These are phyloP conservation scores for Fusarium luffae DNA, from an alignment of 2,329 filamentous ascomycete genomes.

Conservation along the genomic window DNA sequence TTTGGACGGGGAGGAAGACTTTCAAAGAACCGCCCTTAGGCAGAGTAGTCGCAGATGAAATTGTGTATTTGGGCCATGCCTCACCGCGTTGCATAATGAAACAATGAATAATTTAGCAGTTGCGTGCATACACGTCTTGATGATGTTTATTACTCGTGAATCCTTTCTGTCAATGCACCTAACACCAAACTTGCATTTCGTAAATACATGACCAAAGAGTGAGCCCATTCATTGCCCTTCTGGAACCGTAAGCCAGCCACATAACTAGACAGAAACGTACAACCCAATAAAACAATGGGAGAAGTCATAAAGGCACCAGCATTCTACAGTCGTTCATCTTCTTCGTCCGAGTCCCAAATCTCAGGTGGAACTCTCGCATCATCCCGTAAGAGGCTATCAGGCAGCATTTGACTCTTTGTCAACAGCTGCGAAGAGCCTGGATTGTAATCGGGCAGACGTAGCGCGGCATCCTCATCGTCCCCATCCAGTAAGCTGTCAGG, in stretches of 20 bases:
- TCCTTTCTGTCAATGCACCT: not conserved
- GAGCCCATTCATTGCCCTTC: not conserved
- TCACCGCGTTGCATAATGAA: not conserved
- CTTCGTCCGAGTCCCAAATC: slow-evolving; percentile 54
- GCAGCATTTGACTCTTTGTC: slow-evolving; percentile 64
- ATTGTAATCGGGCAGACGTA: slow-evolving; percentile 24
- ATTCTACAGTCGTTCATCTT: slow-evolving; percentile 34
- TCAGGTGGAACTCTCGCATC: slow-evolving; percentile 47
- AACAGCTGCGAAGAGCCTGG: slow-evolving; percentile 58
- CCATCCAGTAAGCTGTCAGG: slow-evolving; percentile 32
- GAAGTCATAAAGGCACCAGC: not conserved
- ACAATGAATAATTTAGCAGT: not conserved
- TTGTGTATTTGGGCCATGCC: slow-evolving; percentile 35
- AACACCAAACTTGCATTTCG: slow-evolving; percentile 25
- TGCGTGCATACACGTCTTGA: not conserved
- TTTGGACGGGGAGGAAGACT: slow-evolving; percentile 15
- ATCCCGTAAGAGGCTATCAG: slow-evolving; percentile 58
- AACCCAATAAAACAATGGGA: not conserved
- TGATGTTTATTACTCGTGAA: not conserved
- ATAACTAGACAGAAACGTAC: not conserved
- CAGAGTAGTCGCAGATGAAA: slow-evolving; percentile 45
- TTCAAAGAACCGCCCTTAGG: slow-evolving; percentile 32
- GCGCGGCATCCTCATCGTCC: slow-evolving; percentile 45
- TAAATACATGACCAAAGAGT: slow-evolving; percentile 10
- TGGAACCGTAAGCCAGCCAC: not conserved